Evolutionary conservation across 306 rosid species (phyloP), one percentile per base, ranked within the genome.

Genomic region (Medicago arabica): DNA sequence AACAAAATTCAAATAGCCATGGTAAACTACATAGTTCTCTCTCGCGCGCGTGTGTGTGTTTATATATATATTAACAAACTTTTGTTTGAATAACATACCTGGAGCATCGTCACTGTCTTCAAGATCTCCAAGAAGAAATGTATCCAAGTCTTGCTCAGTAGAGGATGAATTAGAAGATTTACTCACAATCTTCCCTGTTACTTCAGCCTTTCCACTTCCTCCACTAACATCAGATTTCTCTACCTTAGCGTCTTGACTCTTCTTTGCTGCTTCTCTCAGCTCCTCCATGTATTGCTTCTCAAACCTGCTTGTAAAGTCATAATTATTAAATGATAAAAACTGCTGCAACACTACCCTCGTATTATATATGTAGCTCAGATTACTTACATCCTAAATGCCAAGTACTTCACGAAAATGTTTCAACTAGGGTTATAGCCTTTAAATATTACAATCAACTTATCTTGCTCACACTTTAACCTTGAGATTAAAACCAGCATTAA

Each of bases 91-190:
- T 46, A 74, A 83, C 46, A 71, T 83, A 94, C 98, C 98, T 79
- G 85, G 86, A 69, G 81, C 96, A 34, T 88, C 97, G 76, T 94
- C 98, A 55, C 96, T 90, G 82, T 90, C 98, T 85, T 94, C 98
- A 82, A 90, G 94, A 87, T 94, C 98, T 71, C 97, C 98, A 82
- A 94, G 91, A 73, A 94, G 96, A 80, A 94, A 94, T 17, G 90
- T 80, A 78, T 94, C 97, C 85, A 91, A 73, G 79, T 94, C 98
- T 81, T 91, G 97, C 80, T 91, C 98, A 67, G 86, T 82, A 17
- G 93, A 83, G 39, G 95, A 88, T 81, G 92, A 69, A 47, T 85
- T 87, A 15, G 96, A 87, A 77, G 93, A 78, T 80, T 47, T 79
- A 84, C 83, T 73, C 71, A 72, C 60, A 84, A 78, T 84, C 81